Evolutionary conservation across 768 basidiomycete genomes (phyloP), one percentile per base, ranked within the genome.

Genomic region (Lactarius hatsudake): DNA sequence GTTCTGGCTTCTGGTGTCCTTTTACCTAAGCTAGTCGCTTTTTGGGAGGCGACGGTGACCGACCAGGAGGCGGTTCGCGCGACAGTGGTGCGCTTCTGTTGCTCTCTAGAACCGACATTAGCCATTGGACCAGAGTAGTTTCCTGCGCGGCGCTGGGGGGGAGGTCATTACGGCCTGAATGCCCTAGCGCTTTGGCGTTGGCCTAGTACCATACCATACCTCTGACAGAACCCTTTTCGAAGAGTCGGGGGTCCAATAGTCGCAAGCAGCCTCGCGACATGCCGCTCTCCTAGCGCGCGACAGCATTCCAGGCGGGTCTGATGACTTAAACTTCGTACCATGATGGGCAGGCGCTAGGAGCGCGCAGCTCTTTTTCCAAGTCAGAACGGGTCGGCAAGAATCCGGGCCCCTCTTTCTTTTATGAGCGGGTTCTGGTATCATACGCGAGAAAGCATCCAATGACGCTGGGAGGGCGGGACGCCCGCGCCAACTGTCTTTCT

Each of bases 1-100:
- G 32, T 34, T 32, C n/a, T 59, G 38, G 36, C 57, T 59, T 59
- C 57, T 58, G 57, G 57, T 38, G 34, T 36, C 32, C 17, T 40
- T 34, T 18, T 40, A 59, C 55, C 55, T 34, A 40, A 53, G 26
- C 38, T 40, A 59, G 23, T 40, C 58, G 58, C 34, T 26, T 40
- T 40, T 42, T 26, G 12, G 58, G 38, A 59, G 23, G 57, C 36
- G 1, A 38, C n/a, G 10, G 17, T 58, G 28, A 20, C 17, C 32
- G 10, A 18, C 30, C 1, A 18, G 34, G 10, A 53, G 26, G 23
- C 53, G 53, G n/a, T 54, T 28, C 28, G 53, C 28, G 23, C 26
- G 12, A 13, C 36, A 28, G 23, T 10, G 26, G 5, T 54, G 1
- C 28, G 15, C 53, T 30, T 26, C 30, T 55, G 26, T 30, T 12